Percentiles rank a stretch among this genome's conserved stretches.
Evolutionary conservation across 164 flowering plant genomes (phyloP).

Genomic region (Macadamia tetraphylla): DNA sequence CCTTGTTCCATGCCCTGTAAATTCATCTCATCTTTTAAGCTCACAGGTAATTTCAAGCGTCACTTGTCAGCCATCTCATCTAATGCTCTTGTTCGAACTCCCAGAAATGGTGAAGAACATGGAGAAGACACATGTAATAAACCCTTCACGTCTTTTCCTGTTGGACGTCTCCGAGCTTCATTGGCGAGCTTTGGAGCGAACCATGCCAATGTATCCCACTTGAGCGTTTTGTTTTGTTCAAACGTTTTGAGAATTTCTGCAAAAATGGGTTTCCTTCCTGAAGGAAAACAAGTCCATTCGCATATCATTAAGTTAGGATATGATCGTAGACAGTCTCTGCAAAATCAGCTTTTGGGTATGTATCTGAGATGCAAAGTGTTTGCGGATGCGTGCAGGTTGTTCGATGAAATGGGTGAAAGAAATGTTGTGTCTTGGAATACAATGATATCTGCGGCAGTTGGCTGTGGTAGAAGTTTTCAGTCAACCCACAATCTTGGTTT

Average conservation of each 20-base stretch:
- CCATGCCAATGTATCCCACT: constrained; percentile 13
- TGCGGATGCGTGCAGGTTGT: constrained; percentile 32
- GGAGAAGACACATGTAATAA: constrained; percentile 4
- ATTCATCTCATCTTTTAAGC: background rate
- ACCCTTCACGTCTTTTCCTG: constrained; percentile 1
- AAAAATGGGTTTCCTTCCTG: constrained; percentile 22
- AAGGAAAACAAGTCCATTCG: constrained; percentile 43
- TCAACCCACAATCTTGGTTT: constrained; percentile 19
- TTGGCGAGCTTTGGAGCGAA: constrained; percentile 3
- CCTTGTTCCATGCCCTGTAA: constrained; percentile 4
- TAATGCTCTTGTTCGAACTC: background rate
- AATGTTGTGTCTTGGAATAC: constrained; percentile 58
- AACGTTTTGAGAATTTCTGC: constrained; percentile 32
- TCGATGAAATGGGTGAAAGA: constrained; percentile 51
- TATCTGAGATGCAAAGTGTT: constrained; percentile 37
- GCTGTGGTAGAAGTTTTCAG: constrained; percentile 2
- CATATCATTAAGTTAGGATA: constrained; percentile 30
- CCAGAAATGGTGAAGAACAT: background rate
- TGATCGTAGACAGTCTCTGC: constrained; percentile 19
- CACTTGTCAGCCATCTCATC: background rate
- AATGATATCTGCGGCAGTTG: constrained; percentile 35
- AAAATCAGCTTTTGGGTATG: constrained; percentile 35
- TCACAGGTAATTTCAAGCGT: constrained; percentile 3
- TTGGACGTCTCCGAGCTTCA: constrained; percentile 1
- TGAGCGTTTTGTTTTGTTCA: constrained; percentile 20